Conservation (phyloP, 345 rosid species). For the thale cress (Arabidopsis thaliana) region DNA sequence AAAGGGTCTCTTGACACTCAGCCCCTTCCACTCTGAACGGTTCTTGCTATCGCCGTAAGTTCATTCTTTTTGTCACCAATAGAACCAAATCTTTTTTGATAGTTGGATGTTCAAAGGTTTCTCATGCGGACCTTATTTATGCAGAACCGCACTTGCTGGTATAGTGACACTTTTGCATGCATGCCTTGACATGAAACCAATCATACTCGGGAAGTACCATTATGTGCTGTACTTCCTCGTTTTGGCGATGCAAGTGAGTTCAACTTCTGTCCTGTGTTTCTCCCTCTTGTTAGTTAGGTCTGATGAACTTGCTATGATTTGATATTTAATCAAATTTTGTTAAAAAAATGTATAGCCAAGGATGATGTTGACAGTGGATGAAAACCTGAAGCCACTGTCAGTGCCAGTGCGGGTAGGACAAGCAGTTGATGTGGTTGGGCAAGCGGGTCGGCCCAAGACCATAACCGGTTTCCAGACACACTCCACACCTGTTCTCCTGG, state of each 20-base stretch:
- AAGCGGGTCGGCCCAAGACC: slow-evolving; percentile 95
- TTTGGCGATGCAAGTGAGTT: slow-evolving; percentile 89
- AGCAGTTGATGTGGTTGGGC: slow-evolving; percentile 97
- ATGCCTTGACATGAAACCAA: slow-evolving; percentile 89
- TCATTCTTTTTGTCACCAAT: slow-evolving; percentile 8
- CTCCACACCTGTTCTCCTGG: slow-evolving; percentile 90
- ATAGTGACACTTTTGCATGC: slow-evolving; percentile 76
- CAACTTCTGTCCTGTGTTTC: background rate
- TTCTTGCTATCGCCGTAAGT: slow-evolving; percentile 89
- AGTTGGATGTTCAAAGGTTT: background rate
- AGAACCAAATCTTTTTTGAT: slow-evolving; percentile 5
- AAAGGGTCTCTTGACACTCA: slow-evolving; percentile 88
- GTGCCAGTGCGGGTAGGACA: slow-evolving; percentile 96
- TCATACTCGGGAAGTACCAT: slow-evolving; percentile 85
- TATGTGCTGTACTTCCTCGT: slow-evolving; percentile 89
- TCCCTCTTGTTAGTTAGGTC: background rate
- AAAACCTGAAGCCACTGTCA: slow-evolving; percentile 78
- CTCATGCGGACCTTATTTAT: background rate
- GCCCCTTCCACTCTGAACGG: slow-evolving; percentile 93
- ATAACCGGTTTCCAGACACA: slow-evolving; percentile 98
- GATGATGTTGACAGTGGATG: slow-evolving; percentile 92
- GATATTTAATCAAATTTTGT: slow-evolving; percentile 1
- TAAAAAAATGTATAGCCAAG: slow-evolving; percentile 69
- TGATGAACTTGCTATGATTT: slow-evolving; percentile 6
- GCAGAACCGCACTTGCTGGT: slow-evolving; percentile 94